Base-by-base conservation (phyloP, 2,329 filamentous ascomycete species). In the Stachybotrys echinatus region DNA sequence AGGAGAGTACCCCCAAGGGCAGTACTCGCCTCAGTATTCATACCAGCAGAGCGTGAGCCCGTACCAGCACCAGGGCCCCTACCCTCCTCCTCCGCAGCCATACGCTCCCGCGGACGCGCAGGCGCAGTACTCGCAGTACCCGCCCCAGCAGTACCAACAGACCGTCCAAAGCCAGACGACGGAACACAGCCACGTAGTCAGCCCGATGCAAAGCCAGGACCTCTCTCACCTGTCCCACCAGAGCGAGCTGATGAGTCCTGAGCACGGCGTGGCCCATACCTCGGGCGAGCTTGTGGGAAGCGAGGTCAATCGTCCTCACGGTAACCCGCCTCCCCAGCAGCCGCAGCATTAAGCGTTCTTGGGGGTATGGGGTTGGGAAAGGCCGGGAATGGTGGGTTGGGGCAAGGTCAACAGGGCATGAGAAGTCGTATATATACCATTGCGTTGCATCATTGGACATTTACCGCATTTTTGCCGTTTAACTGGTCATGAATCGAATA, bases 41-140 rank as follows among this genome's bases (percentile, higher is more conserved):
- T 60, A 58, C 45, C 55, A 57, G 19, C 59, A 59, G 18, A 22
- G 56, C 0, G 60, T 58, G 23, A 61, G 59, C 55, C 59, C 63
- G 17, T 63, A 65, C 50, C 59, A 65, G 50, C 60, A 59, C 23
- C 56, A 62, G 48, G 48, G 60, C 14, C 53, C 56, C 3, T 65
- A 62, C 31, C 57, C 59, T 17, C 54, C 59, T 22, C 58, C 60
- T 6, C 49, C 52, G 27, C 59, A 55, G 39, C 53, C 49, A 47
- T 49, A 53, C 4, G 52, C 27, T 34, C 27, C 27, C 14, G 27
- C 27, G 10, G 27, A 34, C 10, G 27, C 10, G 5, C 27, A 34
- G 27, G 10, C 10, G 14, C 27, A 34, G 27, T 34, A 34, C 14
- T 10, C 43, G 23, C 61, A 61, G 18, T 59, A 59, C 5, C 53